Evolutionary conservation across 257 asterid genomes (phyloP), one percentile per base, ranked within the genome.

Genomic region (Capsicum baccatum): DNA sequence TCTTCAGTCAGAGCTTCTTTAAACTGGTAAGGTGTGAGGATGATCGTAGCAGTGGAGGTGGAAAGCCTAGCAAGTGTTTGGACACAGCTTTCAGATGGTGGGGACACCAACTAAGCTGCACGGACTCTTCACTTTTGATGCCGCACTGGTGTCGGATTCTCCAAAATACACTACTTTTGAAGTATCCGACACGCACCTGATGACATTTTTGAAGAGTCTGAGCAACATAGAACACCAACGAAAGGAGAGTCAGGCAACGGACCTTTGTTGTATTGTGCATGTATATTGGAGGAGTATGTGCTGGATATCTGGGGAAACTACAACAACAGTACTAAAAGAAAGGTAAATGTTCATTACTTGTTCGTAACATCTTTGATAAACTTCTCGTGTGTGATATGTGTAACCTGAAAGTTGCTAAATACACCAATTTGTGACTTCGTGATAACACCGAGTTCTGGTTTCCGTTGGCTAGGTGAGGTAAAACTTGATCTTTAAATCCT

Each of bases 51-150:
- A 93, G 98, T 47, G 94, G 95, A 33, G 96, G 94, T 56, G 97
- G 97, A 58, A 95, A 95, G 92, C 90, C 99, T 9, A 90, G 33
- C 91, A 60, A 96, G 98, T 79, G 97, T 96, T 10, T 94, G 98
- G 98, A 98, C 93, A 21, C 99, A 94, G 89, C 97, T 96, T 73
- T 94, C 98, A 4, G 99, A 96, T 80, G 98, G 99, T 17, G 94
- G 98, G 79, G 99, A 93, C 88, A 26, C 33, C 33, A 26, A 26
- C 33, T 26, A 26, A 26, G 33, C 33, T 26, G 33, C 33, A 26
- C 33, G 33, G 33, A 26, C 33, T 26, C 33, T 26, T 26, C 33
- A 26, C 33, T 26, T 26, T 26, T 26, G 33, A 26, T 26, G 33
- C 33, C 33, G 33, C 33, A 26, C 33, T 2, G 33, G 1, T 26